Evolutionary conservation across 2,329 filamentous ascomycete genomes (phyloP).

Genomic region (Sporothrix sp.): DNA sequence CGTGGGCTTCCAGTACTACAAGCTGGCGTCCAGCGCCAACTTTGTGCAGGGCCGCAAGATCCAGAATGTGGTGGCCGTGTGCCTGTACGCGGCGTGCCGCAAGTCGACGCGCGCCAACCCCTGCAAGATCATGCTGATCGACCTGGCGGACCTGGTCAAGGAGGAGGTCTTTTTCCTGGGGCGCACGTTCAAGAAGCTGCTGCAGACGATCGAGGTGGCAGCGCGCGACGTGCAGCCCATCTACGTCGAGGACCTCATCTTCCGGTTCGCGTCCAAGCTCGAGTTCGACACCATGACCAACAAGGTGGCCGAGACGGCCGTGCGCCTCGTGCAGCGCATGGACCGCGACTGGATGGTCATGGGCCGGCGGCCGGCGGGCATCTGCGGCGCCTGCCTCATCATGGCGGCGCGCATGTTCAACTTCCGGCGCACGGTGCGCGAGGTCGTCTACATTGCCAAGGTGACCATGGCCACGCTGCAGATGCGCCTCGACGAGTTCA

Average conservation of each 20-base stretch:
- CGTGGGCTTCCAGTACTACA: conserved; percentile 62
- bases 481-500: conserved; percentile 86
- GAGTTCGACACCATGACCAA: conserved; percentile 78
- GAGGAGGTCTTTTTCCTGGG: conserved; percentile 91
- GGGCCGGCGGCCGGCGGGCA: conserved; percentile 82
- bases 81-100: conserved; percentile 81
- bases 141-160: conserved; percentile 73
- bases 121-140: conserved; percentile 87
- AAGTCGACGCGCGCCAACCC: conserved; percentile 48
- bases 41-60: conserved; percentile 81
- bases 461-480: conserved; percentile 90
- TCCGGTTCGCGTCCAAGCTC: conserved; percentile 80
- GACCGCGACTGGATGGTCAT: conserved; percentile 95
- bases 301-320: conserved; percentile 79
- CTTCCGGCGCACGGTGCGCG: conserved; percentile 81
- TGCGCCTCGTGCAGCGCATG: conserved; percentile 84
- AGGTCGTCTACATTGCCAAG: conserved; percentile 97
- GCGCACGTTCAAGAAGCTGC: conserved; percentile 74
- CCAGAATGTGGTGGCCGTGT: conserved; percentile 78
- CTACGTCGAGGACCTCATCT: conserved; percentile 82
- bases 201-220: conserved; percentile 56
- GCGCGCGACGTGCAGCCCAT: conserved; percentile 51
- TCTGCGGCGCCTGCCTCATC: conserved; percentile 88
- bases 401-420: conserved; percentile 98
- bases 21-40: conserved; percentile 61